Percentiles rank a stretch among this genome's conserved stretches.
These are phyloP conservation scores for Ceratobasidium sp. DNA, from an alignment of 1,284 basidiomycete genomes.

Conservation along the genomic window DNA sequence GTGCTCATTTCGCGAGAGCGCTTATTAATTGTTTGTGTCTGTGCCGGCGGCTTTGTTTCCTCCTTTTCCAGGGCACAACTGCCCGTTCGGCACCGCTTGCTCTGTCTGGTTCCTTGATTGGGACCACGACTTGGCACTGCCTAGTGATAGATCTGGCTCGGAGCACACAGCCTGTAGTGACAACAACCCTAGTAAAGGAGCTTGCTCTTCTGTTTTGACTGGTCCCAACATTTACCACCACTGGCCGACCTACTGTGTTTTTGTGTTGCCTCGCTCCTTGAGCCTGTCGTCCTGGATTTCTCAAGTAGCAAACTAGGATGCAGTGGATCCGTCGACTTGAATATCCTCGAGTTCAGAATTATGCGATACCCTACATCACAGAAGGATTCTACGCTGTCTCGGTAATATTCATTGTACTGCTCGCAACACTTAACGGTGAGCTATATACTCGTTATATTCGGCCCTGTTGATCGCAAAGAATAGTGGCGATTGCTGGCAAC, in stretches of 20 bases:
- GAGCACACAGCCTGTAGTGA: not conserved
- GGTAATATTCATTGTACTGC: conserved; percentile 8
- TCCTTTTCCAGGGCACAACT: not conserved
- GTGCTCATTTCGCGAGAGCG: not conserved
- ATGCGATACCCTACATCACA: conserved; percentile 34
- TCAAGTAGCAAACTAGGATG: not conserved
- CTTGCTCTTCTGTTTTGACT: not conserved
- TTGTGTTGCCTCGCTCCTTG: not conserved
- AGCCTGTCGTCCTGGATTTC: not conserved
- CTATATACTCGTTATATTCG: not conserved
- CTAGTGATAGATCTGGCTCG: not conserved
- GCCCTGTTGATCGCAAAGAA: not conserved
- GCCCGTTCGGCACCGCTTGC: not conserved
- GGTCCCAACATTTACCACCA: not conserved
- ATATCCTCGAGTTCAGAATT: conserved; percentile 25
- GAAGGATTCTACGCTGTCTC: conserved; percentile 27
- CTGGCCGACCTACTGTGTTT: not conserved
- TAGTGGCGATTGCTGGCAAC: conserved; percentile 34
- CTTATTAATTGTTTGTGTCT: not conserved
- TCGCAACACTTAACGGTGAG: conserved; percentile 17
- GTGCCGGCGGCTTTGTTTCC: not conserved
- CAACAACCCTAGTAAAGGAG: not conserved
- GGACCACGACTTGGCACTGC: conserved; percentile 3
- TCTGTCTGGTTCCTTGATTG: not conserved
- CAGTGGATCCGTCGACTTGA: conserved; percentile 17